Conservation (phyloP, 2,329 filamentous ascomycete genomes). For the Aspergillus aculeatinus region DNA sequence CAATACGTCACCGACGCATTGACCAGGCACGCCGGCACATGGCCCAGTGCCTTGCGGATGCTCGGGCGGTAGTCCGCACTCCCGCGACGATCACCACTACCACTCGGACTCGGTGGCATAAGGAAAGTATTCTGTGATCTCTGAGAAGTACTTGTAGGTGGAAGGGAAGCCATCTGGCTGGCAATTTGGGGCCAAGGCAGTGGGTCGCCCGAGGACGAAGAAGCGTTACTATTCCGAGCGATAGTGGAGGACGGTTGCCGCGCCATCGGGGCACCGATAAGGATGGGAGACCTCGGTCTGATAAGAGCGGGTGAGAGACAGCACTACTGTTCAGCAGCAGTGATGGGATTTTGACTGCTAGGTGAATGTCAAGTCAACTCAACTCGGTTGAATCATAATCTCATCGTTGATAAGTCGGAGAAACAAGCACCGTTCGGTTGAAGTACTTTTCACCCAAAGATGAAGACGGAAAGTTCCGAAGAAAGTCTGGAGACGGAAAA, state of each 20-base stretch:
- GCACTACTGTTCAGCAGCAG: background rate
- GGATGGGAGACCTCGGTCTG: background rate
- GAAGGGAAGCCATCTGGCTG: constrained; percentile 32
- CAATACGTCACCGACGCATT: constrained; percentile 99
- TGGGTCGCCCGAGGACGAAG: constrained; percentile 35
- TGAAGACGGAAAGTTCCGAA: constrained; percentile 6
- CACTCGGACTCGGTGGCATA: constrained; percentile 81
- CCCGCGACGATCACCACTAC: constrained; percentile 62
- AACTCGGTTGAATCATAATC: background rate
- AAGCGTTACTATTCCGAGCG: constrained; percentile 12
- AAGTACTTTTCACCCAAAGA: background rate
- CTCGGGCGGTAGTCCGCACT: constrained; percentile 77
- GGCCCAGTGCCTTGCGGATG: constrained; percentile 73
- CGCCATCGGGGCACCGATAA: constrained; percentile 3
- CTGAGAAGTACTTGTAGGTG: constrained; percentile 35
- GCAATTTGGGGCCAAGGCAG: constrained; percentile 31
- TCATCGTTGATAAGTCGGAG: background rate
- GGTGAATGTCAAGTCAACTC: background rate
- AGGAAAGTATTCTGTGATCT: constrained; percentile 73
- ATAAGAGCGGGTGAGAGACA: background rate
- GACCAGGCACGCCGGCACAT: constrained; percentile 88
- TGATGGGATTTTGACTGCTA: background rate
- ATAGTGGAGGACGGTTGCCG: constrained; percentile 11
- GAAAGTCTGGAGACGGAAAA: constrained; percentile 11
- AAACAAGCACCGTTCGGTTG: background rate